A percentile compares a stretch with the other conserved stretches of the same genome.
These are phyloP conservation scores for Xylaria sp. DNA, from an alignment of 2,329 filamentous ascomycete genomes.

Conservation along the genomic window DNA sequence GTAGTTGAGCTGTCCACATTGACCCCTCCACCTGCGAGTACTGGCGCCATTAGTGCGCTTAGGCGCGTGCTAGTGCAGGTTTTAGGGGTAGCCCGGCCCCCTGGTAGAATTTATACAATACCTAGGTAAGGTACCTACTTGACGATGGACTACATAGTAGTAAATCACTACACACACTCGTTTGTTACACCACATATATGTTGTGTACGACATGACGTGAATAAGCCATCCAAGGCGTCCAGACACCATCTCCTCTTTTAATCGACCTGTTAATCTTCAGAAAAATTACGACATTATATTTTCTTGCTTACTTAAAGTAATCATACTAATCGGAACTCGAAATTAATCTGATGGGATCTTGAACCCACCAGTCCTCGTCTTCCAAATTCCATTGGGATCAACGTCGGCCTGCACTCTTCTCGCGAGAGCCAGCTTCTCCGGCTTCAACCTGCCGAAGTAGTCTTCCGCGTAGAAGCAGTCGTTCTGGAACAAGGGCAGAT, in stretches of 20 bases:
- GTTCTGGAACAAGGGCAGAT: constrained; percentile 58
- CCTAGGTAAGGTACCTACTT: no score
- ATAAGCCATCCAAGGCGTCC: neutral
- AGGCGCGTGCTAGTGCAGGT: neutral
- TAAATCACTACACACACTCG: no score
- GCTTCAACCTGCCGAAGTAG: constrained; percentile 55
- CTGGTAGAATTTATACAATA: neutral
- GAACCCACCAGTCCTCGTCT: constrained; percentile 55
- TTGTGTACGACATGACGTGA: neutral
- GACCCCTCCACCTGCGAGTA: constrained; percentile 21
- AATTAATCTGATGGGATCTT: constrained; percentile 46
- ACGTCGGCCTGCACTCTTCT: constrained; percentile 50
- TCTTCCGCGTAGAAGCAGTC: constrained; percentile 57
- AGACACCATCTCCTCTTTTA: neutral
- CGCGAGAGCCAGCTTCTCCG: constrained; percentile 52
- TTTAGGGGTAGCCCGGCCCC: neutral
- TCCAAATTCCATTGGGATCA: constrained; percentile 55
- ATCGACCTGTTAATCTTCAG: neutral
- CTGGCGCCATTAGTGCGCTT: neutral
- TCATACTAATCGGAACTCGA: no score
- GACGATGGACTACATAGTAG: no score
- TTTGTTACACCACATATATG: neutral
- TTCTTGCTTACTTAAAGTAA: no score
- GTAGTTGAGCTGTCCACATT: constrained; percentile 32
- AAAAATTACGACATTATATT: constrained; percentile 8